Evolutionary conservation across 768 basidiomycete species (phyloP).

Genomic region (Dentipellis fragilis): DNA sequence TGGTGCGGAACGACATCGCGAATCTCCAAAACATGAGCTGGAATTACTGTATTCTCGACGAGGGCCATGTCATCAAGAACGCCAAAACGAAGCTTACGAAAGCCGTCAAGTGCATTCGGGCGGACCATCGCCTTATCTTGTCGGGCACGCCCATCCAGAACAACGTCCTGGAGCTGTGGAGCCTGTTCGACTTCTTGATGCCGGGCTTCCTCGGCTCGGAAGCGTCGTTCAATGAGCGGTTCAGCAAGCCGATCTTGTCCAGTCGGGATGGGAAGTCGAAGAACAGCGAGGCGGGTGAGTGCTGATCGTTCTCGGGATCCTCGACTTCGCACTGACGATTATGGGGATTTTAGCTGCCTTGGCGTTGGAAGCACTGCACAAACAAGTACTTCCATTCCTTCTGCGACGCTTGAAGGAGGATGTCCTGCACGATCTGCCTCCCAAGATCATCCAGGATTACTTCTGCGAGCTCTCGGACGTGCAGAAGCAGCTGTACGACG

Average conservation of each 20-base stretch:
- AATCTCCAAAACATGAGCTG: constrained; percentile 68
- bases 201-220: constrained; percentile 98
- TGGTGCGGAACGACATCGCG: constrained; percentile 87
- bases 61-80: constrained; percentile 98
- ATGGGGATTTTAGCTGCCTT: constrained; percentile 56
- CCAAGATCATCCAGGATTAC: constrained; percentile 99
- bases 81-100: constrained; percentile 96
- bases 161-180: constrained; percentile 97
- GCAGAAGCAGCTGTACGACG: constrained; percentile 91
- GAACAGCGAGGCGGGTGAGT: constrained; percentile 86
- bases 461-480: constrained; percentile 95
- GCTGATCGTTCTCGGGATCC: background rate
- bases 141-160: constrained; percentile 99
- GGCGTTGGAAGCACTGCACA: constrained; percentile 92
- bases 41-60: constrained; percentile 95
- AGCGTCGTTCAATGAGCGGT: constrained; percentile 86
- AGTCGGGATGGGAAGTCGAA: constrained; percentile 94
- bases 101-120: constrained; percentile 83
- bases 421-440: constrained; percentile 89
- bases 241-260: constrained; percentile 90
- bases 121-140: constrained; percentile 88
- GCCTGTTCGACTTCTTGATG: constrained; percentile 98
- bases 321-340: background rate
- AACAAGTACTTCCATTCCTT: constrained; percentile 98
- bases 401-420: constrained; percentile 95